A percentile compares a stretch with the other conserved stretches of the same genome.
phyloP scores from a whole-genome alignment of 192 early-diverging fungal genomes.

The Piromyces sp. region DNA sequence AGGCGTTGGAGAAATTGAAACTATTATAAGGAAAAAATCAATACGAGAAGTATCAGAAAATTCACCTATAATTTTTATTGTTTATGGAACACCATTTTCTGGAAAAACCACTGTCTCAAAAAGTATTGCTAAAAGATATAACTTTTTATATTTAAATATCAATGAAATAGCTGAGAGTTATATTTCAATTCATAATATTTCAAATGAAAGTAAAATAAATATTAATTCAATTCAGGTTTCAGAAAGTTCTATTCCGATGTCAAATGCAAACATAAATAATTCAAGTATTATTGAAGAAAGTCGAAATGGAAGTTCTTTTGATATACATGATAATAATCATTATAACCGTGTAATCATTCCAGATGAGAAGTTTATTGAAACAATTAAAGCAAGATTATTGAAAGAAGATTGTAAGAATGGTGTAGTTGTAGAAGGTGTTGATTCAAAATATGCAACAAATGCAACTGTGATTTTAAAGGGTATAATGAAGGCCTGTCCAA shows the following conservation, averaged over 20 bases:
- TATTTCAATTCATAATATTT: neutral
- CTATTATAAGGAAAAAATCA: neutral
- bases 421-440: conserved; percentile 33
- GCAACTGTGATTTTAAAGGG: conserved; percentile 12
- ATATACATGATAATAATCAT: conserved; percentile 1
- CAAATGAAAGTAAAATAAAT: neutral
- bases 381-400: conserved; percentile 12
- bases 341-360: conserved; percentile 10
- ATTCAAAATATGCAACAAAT: conserved; percentile 19
- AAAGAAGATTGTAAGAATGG: conserved; percentile 20
- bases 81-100: conserved; percentile 34
- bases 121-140: conserved; percentile 11
- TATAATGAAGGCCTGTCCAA: conserved; percentile 12
- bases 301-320: neutral
- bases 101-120: conserved; percentile 26
- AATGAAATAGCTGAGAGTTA: conserved; percentile 27
- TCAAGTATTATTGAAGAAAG: neutral
- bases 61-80: conserved; percentile 10
- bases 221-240: neutral
- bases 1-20: conserved; percentile 20
- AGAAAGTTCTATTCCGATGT: neutral
- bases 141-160: conserved; percentile 14
- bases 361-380: conserved; percentile 21
- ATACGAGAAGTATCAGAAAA: conserved; percentile 1
- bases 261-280: neutral